Base-by-base conservation (phyloP, 2,329 filamentous ascomycete genomes). In the Arthrobotrys sphaeroides region DNA sequence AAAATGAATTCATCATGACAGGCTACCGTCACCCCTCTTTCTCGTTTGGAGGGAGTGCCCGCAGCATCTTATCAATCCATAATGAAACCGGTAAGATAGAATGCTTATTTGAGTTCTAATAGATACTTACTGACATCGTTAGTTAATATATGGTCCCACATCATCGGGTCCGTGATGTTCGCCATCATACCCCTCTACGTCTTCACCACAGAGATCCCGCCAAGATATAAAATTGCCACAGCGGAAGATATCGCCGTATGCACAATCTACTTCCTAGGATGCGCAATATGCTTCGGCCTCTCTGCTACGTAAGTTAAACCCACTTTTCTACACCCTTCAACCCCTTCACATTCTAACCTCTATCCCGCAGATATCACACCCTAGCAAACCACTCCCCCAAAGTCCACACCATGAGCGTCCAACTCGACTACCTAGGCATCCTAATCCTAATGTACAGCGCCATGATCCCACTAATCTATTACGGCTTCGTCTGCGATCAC, bases 391-490 rank as follows among this genome's bases (percentile, higher is more conserved):
- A 89, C 77, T 87, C 85, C 59, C 82, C 84, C 5, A 78, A 81
- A 4, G 83, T 87, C 12, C 84, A 84, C 38, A 82, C 82, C 9
- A 84, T 86, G 70, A 87, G 87, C 4, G 87, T 88, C 74, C 85
- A 87, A 78, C 81, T 89, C 26, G 88, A 90, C 79, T 88, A 89
- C 77, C 84, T 88, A 45, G 88, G 88, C 5, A 87, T 90, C 45
- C 84, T 90, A 1, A 82, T 87, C 5, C 80, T 90, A 72, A 90
- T 90, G 81, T 90, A 87, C 87, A 86, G 86, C 2, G 85, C 85
- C 70, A 88, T 87, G 51, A 83, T 89, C 5, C 88, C 88, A 3
- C 85, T 87, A 0, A 82, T 89, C n/a, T 87, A 86, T 78, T 87
- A 87, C 79, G 84, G 83, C 2, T 87, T 88, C 77, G 82, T 83